Base-by-base conservation (phyloP, 2,329 filamentous ascomycete genomes). In the Talaromyces funiculosus region DNA sequence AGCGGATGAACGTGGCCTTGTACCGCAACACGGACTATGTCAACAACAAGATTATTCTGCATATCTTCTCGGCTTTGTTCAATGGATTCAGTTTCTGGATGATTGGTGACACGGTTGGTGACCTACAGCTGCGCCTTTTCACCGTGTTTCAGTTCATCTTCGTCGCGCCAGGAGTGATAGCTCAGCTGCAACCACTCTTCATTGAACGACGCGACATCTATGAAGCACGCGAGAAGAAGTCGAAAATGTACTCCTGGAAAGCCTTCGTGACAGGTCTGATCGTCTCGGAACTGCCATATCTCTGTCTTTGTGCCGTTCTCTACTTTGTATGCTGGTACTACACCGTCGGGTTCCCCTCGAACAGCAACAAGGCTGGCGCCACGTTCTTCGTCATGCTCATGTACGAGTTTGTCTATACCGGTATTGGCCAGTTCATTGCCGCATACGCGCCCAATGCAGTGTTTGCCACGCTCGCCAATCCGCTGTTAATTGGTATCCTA, bases 371-470 rank as follows among this genome's bases (percentile, higher is more conserved):
- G 20, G 66, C 72, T 7, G 72, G 72, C 2, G 66, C 65, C 65
- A 82, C 85, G 2, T 92, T 87, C 75, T 77, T 92, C 43, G 89
- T 92, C 83, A 85, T 84, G 14, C 72, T 91, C 64, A 80, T 92
- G 3, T 90, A 91, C 75, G 89, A 86, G 73, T 74, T 91, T 20
- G 88, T 90, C 77, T 83, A 86, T 71, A 83, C 81, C 20, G 85
- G 80, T 64, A 91, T 86, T 84, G 90, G 88, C 14, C 89, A 90
- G 71, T 91, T 88, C 84, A 88, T 92, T 64, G 88, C 86, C 60
- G 89, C 90, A 0, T 90, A 90, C 69, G 87, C 89, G 0, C 88
- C 75, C 38, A 79, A 79, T 63, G 75, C 89, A 0, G 85, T 80
- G 57, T 90, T 90, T 71, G 89, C 87, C 0, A 85, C 89, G 55